These are phyloP conservation scores for Chenopodium berlandieri DNA, from an alignment of 148 eudicot species.

Conservation along the genomic window DNA sequence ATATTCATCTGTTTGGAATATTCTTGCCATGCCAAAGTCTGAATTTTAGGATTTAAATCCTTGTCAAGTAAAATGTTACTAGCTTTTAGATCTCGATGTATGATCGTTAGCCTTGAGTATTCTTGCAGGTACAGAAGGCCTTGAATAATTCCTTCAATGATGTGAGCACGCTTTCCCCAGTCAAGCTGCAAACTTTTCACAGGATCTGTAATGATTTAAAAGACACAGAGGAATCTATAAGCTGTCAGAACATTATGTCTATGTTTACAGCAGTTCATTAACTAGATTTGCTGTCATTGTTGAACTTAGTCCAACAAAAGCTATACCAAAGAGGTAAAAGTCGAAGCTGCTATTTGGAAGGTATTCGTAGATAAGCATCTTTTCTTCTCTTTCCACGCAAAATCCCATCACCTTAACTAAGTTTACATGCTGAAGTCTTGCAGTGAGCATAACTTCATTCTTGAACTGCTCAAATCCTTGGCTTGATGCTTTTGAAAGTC, in stretches of 20 bases:
- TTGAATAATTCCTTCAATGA: constrained; percentile 45
- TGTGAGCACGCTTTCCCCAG: constrained; percentile 39
- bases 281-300: neutral
- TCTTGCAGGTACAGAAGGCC: constrained; percentile 51
- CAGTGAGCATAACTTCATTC: constrained; percentile 44
- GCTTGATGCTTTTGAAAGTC: constrained; percentile 38
- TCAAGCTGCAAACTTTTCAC: constrained; percentile 24
- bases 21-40: constrained; percentile 48
- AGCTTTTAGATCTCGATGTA: constrained; percentile 42
- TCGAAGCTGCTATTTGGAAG: constrained; percentile 47
- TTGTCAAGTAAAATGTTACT: constrained; percentile 39
- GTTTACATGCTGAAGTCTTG: constrained; percentile 49
- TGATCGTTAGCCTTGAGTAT: constrained; percentile 40
- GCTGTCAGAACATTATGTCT: no score
- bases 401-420: constrained; percentile 40
- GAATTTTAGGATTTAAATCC: constrained; percentile 39
- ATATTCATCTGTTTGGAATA: constrained; percentile 37
- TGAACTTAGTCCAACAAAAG: neutral
- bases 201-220: constrained; percentile 27
- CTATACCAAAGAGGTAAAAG: constrained; percentile 38
- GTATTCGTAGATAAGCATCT: constrained; percentile 44
- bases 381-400: constrained; percentile 44
- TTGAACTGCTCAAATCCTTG: constrained; percentile 45
- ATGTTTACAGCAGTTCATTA: neutral
- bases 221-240: neutral